These are phyloP conservation scores for Pythium vanterpoolii DNA, from an alignment of 352 stramenopile species.

Conservation along the genomic window DNA sequence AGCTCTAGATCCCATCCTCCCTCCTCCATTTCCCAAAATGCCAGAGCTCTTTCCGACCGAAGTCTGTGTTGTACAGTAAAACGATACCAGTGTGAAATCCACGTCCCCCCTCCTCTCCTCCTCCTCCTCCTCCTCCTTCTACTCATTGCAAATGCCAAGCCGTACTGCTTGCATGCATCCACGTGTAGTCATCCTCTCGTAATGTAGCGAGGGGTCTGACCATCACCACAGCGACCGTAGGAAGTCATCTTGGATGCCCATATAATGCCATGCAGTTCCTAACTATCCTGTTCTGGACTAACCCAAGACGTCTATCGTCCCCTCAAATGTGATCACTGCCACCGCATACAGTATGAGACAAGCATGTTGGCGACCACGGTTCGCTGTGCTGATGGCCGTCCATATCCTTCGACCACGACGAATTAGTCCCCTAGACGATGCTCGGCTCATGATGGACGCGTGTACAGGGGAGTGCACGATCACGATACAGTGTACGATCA, in stretches of 20 bases:
- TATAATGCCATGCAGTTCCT: not conserved
- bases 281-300: not conserved
- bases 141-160: not conserved
- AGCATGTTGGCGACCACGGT: too few relatives aligned
- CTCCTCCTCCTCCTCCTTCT: not conserved
- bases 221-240: not conserved
- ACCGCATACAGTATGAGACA: too few relatives aligned
- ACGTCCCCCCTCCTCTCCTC: not conserved
- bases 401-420: not conserved
- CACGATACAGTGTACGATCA: too few relatives aligned
- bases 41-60: slow-evolving; percentile 8
- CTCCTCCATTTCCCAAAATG: slow-evolving; percentile 1
- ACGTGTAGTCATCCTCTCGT: too few relatives aligned
- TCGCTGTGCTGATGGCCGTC: too few relatives aligned
- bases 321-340: too few relatives aligned
- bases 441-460: too few relatives aligned
- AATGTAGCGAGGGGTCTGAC: too few relatives aligned
- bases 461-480: too few relatives aligned
- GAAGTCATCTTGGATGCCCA: not conserved
- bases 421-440: not conserved
- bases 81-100: slow-evolving; percentile 10
- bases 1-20: too few relatives aligned
- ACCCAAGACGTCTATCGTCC: too few relatives aligned
- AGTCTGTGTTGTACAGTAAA: slow-evolving; percentile 10
- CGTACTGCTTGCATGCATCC: not conserved